Evolutionary conservation across 106 monocot genomes (phyloP), one percentile per base, ranked within the genome.

Genomic region (Dendrobium officinale): DNA sequence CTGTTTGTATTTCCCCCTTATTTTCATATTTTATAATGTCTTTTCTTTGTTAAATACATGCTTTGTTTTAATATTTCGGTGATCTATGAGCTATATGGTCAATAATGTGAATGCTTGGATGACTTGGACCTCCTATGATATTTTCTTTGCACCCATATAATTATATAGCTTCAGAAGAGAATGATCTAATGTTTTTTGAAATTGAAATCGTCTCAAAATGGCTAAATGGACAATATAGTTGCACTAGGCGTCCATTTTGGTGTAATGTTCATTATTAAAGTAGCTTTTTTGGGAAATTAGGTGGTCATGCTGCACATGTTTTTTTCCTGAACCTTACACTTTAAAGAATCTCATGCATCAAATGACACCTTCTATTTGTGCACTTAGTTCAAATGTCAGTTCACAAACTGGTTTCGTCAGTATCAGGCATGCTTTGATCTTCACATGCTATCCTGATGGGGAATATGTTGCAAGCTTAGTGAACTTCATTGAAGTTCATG

Each of bases 1-100:
- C 97, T 83, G 96, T 95, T 87, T 82, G 88, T 92, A 90, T 84
- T 88, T 81, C 33, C 24, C 56, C 79, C 77, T 75, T 87, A 55
- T 83, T 49, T 77, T 77, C 17, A 33, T 79, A 42, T 70, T 77
- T 16, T 45, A 41, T 77, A 5, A 26, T 66, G 45, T 6, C 78
- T 67, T 11, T 75, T 84, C n/a, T 77, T 77, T 59, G 58, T 49
- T 37, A 45, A 16, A 56, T 22, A 33, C 49, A 24, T 49, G 42
- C 26, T 22, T 10, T 42, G 16, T 74, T 43, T 74, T 42, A 19
- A 44, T 76, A 74, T 76, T 76, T 51, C 9, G 2, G 13, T 49
- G 76, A 15, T 24, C 49, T 76, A 13, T 76, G 47, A 27, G 48
- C 3, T 49, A 49, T 49, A 51, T 76, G 76, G 47, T 76, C 0